Conservation (phyloP, 2,329 filamentous ascomycete species). For the Davidsoniella australis region DNA sequence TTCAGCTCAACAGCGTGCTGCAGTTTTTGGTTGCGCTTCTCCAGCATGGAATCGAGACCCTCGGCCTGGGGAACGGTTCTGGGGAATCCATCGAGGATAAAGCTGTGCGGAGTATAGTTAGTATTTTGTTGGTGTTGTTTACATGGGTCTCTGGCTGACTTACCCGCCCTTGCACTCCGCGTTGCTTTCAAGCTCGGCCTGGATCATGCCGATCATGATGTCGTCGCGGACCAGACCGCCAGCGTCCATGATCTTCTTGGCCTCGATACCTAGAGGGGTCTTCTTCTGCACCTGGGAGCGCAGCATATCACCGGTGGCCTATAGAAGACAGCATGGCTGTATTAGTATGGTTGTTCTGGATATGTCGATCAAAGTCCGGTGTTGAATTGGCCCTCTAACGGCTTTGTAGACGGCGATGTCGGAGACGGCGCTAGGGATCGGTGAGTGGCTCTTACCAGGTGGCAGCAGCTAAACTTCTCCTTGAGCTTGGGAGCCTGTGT, state of each 20-base stretch:
- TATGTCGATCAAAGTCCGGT: background rate
- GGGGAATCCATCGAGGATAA: conserved; percentile 97
- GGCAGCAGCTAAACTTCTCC: conserved; percentile 94
- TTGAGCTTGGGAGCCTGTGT: conserved; percentile 97
- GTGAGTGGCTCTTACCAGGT: conserved; percentile 50
- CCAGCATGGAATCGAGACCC: conserved; percentile 84
- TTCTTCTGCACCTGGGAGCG: conserved; percentile 96
- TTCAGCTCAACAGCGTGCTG: conserved; percentile 93
- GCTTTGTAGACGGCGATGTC: conserved; percentile 14
- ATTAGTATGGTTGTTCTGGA: background rate
- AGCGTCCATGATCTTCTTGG: conserved; percentile 99
- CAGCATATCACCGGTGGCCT: conserved; percentile 98
- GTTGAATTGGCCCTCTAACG: background rate
- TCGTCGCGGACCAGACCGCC: conserved; percentile 95
- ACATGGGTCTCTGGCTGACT: conserved; percentile 16
- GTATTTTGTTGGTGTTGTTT: background rate
- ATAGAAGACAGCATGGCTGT: background rate
- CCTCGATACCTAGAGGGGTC: conserved; percentile 82
- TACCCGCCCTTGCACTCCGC: conserved; percentile 93
- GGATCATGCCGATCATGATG: conserved; percentile 99
- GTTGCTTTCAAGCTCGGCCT: conserved; percentile 88
- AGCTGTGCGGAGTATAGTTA: conserved; percentile 37
- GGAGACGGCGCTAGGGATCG: no score
- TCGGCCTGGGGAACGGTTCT: conserved; percentile 91
- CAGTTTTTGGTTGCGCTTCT: conserved; percentile 59